These are phyloP conservation scores for Acacia concinna DNA, from an alignment of 331 rosid species.

Conservation along the genomic window DNA sequence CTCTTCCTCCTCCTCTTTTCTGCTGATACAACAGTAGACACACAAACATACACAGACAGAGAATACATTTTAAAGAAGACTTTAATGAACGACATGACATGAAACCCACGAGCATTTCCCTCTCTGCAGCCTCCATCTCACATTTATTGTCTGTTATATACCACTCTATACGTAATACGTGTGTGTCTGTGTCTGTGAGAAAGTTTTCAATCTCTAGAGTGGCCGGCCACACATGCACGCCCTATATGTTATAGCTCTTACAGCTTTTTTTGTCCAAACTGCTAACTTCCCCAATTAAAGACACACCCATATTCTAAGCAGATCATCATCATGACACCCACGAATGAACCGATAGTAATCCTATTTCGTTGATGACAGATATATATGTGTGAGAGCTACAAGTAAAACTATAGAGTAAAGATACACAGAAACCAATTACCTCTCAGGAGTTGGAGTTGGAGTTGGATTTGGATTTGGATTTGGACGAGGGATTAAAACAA, in stretches of 20 bases:
- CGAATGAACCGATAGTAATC: background rate
- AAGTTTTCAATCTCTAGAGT: background rate
- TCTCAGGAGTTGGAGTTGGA: background rate
- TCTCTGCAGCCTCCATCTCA: slow-evolving; percentile 3
- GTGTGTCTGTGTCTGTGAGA: background rate
- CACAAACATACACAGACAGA: too few species aligned
- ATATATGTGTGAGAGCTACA: background rate
- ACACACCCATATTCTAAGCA: background rate
- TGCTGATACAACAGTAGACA: slow-evolving; percentile 2
- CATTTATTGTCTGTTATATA: background rate
- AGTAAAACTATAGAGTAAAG: background rate
- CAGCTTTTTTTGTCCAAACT: background rate
- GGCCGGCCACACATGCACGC: slow-evolving; percentile 17
- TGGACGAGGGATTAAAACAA: background rate
- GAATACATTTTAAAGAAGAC: background rate
- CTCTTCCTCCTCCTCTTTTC: background rate
- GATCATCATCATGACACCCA: background rate
- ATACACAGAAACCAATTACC: background rate
- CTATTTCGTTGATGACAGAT: background rate
- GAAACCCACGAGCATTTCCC: slow-evolving; percentile 20
- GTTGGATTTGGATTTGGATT: background rate
- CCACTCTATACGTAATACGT: background rate
- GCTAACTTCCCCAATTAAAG: background rate
- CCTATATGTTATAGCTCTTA: background rate
- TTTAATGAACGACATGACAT: background rate